A percentile compares a stretch with the other conserved stretches of the same genome.
Conservation (phyloP, 2,329 filamentous ascomycete species). For the Aspergillus ochraceoroseus region DNA sequence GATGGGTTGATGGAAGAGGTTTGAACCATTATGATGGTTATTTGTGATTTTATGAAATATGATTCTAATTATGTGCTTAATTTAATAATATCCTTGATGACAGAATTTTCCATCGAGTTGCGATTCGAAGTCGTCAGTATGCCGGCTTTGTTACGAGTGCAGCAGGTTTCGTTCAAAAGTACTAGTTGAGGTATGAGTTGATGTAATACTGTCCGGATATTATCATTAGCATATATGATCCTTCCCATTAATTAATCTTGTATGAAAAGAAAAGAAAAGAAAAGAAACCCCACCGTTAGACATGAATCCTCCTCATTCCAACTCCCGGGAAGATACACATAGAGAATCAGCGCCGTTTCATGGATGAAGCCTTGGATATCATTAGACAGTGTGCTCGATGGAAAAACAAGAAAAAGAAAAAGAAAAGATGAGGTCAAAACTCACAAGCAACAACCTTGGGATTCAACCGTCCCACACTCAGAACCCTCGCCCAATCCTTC, state of each 20-base stretch:
- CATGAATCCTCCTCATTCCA: conserved; percentile 44
- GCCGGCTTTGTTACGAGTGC: neutral
- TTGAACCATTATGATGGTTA: conserved; percentile 1
- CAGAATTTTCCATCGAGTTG: conserved; percentile 1
- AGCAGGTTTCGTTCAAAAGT: neutral
- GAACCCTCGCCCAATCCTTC: conserved; percentile 87
- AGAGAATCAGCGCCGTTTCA: conserved; percentile 44
- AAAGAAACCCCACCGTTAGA: conserved; percentile 39
- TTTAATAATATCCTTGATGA: conserved; percentile 15
- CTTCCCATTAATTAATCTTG: no score
- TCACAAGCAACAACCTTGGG: conserved; percentile 86
- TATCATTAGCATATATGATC: no score
- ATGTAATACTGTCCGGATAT: conserved; percentile 41
- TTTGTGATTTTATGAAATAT: conserved; percentile 13
- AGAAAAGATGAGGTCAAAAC: no score
- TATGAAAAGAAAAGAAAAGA: neutral
- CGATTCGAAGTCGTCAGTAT: neutral
- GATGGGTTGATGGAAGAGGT: conserved; percentile 9
- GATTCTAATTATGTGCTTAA: conserved; percentile 11
- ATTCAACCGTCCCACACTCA: conserved; percentile 84
- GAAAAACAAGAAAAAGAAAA: neutral
- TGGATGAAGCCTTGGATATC: conserved; percentile 46
- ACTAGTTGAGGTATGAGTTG: conserved; percentile 40
- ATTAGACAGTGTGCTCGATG: no score
- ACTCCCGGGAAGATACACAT: conserved; percentile 44